These are phyloP conservation scores for Nakazawaea siamensis DNA, from an alignment of 805 yeast species.

Conservation along the genomic window DNA sequence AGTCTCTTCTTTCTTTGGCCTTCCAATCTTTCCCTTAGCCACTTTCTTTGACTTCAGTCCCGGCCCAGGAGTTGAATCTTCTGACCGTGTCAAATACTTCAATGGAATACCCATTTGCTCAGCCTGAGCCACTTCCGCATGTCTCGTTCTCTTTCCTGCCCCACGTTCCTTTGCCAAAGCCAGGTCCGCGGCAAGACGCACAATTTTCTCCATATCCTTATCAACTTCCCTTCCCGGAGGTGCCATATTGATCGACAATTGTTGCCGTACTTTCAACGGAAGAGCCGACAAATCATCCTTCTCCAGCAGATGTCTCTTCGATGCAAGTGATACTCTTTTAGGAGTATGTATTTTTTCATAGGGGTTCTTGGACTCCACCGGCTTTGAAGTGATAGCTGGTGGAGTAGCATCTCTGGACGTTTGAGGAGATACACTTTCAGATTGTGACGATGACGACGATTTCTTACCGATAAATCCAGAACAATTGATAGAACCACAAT, in stretches of 20 bases:
- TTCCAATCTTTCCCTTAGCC: not conserved
- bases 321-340: not conserved
- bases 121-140: constrained; percentile 3
- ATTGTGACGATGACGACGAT: not conserved
- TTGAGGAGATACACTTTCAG: not conserved
- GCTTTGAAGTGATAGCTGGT: not conserved
- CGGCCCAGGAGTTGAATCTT: too few species aligned
- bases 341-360: not conserved
- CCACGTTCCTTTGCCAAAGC: not conserved
- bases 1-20: not conserved
- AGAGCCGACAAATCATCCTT: constrained; percentile 1
- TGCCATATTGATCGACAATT: constrained; percentile 14
- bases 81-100: constrained; percentile 5
- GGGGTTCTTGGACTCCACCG: not conserved
- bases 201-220: constrained; percentile 8
- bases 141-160: constrained; percentile 6
- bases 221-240: constrained; percentile 14
- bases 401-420: not conserved
- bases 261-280: constrained; percentile 8
- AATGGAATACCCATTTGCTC: constrained; percentile 7
- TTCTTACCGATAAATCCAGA: constrained; percentile 26
- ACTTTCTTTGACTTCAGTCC: not conserved
- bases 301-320: not conserved
- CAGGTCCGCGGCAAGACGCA: constrained; percentile 6
- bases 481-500: constrained; percentile 33